Conservation (phyloP, 768 basidiomycete genomes). For the Lentinula aciculospora region DNA sequence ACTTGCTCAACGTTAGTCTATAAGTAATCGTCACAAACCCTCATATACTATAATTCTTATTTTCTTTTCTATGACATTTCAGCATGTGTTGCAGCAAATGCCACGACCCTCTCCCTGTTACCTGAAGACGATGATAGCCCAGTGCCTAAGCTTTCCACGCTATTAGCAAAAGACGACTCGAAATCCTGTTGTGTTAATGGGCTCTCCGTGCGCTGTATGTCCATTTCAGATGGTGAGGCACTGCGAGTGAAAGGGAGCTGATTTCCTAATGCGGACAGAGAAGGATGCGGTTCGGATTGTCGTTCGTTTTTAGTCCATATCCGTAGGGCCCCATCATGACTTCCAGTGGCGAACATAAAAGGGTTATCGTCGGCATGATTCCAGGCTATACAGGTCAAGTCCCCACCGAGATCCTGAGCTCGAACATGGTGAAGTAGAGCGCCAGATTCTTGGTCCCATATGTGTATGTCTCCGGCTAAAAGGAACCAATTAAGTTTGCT, state of each 20-base stretch:
- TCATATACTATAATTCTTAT: no score
- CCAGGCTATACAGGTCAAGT: conserved; percentile 80
- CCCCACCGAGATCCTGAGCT: conserved; percentile 56
- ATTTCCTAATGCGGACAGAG: not conserved
- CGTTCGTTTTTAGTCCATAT: conserved; percentile 54
- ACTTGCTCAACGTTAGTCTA: no score
- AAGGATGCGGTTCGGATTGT: not conserved
- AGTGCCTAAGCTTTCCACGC: not conserved
- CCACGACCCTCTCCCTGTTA: not conserved
- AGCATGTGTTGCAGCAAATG: not conserved
- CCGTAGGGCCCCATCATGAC: conserved; percentile 69
- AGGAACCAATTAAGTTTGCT: not conserved
- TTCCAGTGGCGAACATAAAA: conserved; percentile 74
- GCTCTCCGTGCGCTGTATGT: conserved; percentile 9
- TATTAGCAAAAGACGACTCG: conserved; percentile 6
- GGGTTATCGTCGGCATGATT: conserved; percentile 59
- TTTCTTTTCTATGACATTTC: not conserved
- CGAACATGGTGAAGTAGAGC: conserved; percentile 66
- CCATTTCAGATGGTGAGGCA: conserved; percentile 8
- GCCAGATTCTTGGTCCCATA: conserved; percentile 82
- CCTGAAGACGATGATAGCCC: not conserved
- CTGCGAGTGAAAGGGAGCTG: conserved; percentile 4
- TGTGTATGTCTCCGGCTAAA: conserved; percentile 74
- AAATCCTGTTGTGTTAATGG: conserved; percentile 8
- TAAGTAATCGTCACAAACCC: no score